Evolutionary conservation across 208 protist genomes (phyloP).

Genomic region (Leishmania mexicana): DNA sequence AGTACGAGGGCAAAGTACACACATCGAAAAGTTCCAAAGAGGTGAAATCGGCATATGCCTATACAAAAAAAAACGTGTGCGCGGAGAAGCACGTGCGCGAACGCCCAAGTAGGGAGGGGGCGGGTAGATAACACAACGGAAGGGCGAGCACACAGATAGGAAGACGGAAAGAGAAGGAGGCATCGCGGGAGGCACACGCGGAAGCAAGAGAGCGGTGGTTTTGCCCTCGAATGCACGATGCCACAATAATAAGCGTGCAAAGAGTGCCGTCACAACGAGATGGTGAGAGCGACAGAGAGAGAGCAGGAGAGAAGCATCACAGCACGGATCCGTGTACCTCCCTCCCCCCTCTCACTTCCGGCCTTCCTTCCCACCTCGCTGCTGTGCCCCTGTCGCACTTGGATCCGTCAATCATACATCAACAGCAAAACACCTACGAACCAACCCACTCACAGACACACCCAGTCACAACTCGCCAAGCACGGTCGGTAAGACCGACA

Average conservation of each 20-base stretch:
- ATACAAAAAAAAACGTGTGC: neutral
- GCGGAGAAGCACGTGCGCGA: neutral
- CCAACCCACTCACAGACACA: neutral
- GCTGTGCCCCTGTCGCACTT: neutral
- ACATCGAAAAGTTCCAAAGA: conserved; percentile 2
- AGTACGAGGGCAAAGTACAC: neutral
- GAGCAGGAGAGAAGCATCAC: neutral
- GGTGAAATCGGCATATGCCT: neutral
- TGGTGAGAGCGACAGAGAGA: neutral
- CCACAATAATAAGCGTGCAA: too few relatives aligned
- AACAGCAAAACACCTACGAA: neutral
- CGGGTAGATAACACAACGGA: neutral
- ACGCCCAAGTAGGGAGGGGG: neutral
- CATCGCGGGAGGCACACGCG: neutral
- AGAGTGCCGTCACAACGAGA: neutral
- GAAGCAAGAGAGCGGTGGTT: neutral
- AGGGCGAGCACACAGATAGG: too few relatives aligned
- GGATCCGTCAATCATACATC: conserved; percentile 5
- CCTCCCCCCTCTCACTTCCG: neutral
- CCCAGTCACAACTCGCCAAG: neutral
- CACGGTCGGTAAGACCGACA: neutral
- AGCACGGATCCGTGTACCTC: neutral
- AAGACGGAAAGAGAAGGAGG: neutral
- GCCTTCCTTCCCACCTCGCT: neutral
- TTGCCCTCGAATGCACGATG: neutral